Percentiles rank a stretch among this genome's conserved stretches.
phyloP scores from a whole-genome alignment of 108 stramenopile species.

The Halocafeteria seosinensis region DNA sequence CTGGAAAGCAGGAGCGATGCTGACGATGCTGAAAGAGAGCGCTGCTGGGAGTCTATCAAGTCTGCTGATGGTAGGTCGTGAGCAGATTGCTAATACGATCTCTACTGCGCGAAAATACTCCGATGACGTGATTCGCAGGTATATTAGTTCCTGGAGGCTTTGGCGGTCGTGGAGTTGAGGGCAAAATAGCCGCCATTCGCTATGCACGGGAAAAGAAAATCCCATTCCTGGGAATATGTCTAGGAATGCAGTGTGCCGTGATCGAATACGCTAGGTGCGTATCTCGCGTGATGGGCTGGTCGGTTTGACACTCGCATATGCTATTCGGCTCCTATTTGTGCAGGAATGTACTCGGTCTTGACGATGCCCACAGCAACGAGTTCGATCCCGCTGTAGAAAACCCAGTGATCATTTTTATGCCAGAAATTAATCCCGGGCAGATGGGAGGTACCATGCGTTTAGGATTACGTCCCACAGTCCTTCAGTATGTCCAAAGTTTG shows the following conservation, averaged over 20 bases:
- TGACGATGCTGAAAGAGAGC: no score
- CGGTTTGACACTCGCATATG: no score
- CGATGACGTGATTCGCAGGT: no score
- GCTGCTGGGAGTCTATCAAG: constrained; percentile 57
- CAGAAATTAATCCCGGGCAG: constrained; percentile 75
- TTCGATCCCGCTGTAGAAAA: constrained; percentile 57
- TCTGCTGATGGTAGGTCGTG: constrained; percentile 53
- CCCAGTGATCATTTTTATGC: constrained; percentile 93
- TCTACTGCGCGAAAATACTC: no score
- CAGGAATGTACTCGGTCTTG: constrained; percentile 58
- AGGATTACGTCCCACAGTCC: constrained; percentile 62
- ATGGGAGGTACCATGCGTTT: constrained; percentile 99
- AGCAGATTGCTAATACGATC: no score
- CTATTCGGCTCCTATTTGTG: no score
- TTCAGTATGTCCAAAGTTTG: no score
- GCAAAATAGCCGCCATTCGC: constrained; percentile 71
- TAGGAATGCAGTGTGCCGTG: constrained; percentile 88
- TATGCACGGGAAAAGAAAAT: constrained; percentile 59
- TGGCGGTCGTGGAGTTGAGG: constrained; percentile 67
- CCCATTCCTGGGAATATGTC: constrained; percentile 82
- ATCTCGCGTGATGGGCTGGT: no score
- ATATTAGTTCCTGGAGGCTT: constrained; percentile 90
- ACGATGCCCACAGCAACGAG: constrained; percentile 77
- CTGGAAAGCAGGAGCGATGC: constrained; percentile 47
- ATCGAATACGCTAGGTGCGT: constrained; percentile 54